These are phyloP conservation scores for Cydonia oblonga DNA, from an alignment of 331 rosid genomes.

Conservation along the genomic window DNA sequence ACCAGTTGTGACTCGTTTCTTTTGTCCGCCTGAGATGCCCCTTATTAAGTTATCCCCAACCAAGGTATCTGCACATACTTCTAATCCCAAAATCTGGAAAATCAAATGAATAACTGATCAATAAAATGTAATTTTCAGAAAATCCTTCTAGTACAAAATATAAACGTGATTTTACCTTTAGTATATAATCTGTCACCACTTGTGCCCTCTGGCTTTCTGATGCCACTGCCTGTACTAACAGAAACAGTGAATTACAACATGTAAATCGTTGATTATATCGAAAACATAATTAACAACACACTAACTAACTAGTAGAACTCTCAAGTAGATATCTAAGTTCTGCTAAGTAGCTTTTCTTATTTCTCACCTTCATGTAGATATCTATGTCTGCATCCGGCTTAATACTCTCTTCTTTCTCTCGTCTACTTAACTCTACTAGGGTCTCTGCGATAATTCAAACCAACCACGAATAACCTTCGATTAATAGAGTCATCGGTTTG, in stretches of 20 bases:
- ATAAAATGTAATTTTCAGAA: not conserved
- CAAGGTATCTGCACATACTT: constrained; percentile 51
- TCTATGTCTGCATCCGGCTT: too few species aligned
- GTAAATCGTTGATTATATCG: too few species aligned
- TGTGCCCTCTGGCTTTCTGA: constrained; percentile 45
- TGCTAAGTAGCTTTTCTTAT: too few species aligned
- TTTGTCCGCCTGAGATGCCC: constrained; percentile 73
- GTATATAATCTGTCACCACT: constrained; percentile 48
- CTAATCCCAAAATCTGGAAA: constrained; percentile 34
- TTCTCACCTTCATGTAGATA: too few species aligned
- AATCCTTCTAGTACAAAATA: not conserved
- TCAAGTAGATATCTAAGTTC: too few species aligned
- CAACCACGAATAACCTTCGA: too few species aligned
- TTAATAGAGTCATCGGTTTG: too few species aligned
- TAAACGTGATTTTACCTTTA: constrained; percentile 32
- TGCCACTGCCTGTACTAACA: constrained; percentile 31
- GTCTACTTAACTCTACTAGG: too few species aligned
- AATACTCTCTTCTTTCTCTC: too few species aligned
- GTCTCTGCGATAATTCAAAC: too few species aligned
- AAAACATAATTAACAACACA: too few species aligned
- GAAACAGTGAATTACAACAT: not conserved
- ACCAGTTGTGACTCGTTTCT: constrained; percentile 68
- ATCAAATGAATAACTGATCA: not conserved
- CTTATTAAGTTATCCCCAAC: constrained; percentile 53
- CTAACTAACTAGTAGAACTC: too few species aligned